Percentiles rank a stretch among this genome's conserved stretches.
These are phyloP conservation scores for Cladosporium sp. DNA, from an alignment of 2,329 filamentous ascomycete species.

Conservation along the genomic window DNA sequence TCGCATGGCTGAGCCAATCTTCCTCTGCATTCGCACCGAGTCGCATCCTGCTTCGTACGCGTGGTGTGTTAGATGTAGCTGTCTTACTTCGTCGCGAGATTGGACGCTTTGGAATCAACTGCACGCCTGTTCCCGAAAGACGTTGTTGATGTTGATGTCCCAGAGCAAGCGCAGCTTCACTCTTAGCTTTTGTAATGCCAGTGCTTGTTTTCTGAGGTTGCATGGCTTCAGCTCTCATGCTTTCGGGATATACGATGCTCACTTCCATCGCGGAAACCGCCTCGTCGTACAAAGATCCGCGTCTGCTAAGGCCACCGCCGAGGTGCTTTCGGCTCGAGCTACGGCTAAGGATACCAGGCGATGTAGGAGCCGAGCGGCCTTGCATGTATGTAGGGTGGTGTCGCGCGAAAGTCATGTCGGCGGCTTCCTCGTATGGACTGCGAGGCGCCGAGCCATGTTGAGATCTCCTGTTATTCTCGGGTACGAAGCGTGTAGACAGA, in stretches of 20 bases:
- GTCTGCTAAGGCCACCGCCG: conserved; percentile 28
- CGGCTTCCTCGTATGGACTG: conserved; percentile 24
- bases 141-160: conserved; percentile 9
- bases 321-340: conserved; percentile 36
- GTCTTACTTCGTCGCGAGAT: conserved; percentile 25
- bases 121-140: conserved; percentile 19
- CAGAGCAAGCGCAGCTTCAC: conserved; percentile 37
- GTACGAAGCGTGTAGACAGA: conserved; percentile 43
- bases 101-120: conserved; percentile 13
- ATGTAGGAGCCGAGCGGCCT: conserved; percentile 45
- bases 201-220: not conserved
- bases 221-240: conserved; percentile 1
- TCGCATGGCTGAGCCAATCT: conserved; percentile 58
- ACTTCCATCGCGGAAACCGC: conserved; percentile 10
- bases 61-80: conserved; percentile 17
- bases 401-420: conserved; percentile 23
- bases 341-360: conserved; percentile 45
- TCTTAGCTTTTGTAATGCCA: conserved; percentile 43
- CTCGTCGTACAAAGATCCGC: conserved; percentile 27
- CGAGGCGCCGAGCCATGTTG: conserved; percentile 23
- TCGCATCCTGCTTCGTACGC: conserved; percentile 1
- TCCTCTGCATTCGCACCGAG: conserved; percentile 33
- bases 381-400: conserved; percentile 45
- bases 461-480: conserved; percentile 23
- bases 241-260: conserved; percentile 4